These are phyloP conservation scores for Leccinum boreale DNA, from an alignment of 768 basidiomycete species.

Conservation along the genomic window DNA sequence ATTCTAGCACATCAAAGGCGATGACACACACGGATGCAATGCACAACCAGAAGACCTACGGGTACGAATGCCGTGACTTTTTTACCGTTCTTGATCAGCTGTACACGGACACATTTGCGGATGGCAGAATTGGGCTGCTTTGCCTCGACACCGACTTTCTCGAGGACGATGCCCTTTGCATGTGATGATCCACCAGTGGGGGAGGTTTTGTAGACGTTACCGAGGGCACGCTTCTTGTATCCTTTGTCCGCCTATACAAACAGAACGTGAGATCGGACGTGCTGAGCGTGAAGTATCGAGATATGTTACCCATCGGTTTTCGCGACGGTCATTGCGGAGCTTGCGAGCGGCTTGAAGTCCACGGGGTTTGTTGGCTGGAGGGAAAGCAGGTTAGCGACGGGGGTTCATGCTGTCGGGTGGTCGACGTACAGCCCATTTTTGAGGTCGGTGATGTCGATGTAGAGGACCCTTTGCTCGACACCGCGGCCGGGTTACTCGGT, in stretches of 20 bases:
- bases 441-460: conserved; percentile 51
- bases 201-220: conserved; percentile 99
- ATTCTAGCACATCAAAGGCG: conserved; percentile 48
- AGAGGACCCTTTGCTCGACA: conserved; percentile 16
- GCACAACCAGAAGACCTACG: conserved; percentile 44
- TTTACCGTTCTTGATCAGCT: conserved; percentile 99
- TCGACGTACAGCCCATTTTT: conserved; percentile 83
- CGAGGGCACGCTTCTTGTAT: conserved; percentile 99
- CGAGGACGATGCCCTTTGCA: conserved; percentile 99
- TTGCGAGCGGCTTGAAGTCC: conserved; percentile 99
- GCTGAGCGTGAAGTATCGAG: background rate
- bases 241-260: conserved; percentile 83
- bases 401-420: conserved; percentile 4
- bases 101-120: conserved; percentile 99
- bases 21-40: conserved; percentile 2
- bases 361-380: conserved; percentile 94
- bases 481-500: conserved; percentile 19
- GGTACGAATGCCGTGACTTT: conserved; percentile 99
- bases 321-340: conserved; percentile 88
- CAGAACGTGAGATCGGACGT: conserved; percentile 13
- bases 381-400: conserved; percentile 6
- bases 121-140: conserved; percentile 99
- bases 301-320: conserved; percentile 90
- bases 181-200: conserved; percentile 99
- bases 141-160: conserved; percentile 99